Evolutionary conservation across 805 yeast species (phyloP), one percentile per base, ranked within the genome.

Genomic region (Candida succiphila): DNA sequence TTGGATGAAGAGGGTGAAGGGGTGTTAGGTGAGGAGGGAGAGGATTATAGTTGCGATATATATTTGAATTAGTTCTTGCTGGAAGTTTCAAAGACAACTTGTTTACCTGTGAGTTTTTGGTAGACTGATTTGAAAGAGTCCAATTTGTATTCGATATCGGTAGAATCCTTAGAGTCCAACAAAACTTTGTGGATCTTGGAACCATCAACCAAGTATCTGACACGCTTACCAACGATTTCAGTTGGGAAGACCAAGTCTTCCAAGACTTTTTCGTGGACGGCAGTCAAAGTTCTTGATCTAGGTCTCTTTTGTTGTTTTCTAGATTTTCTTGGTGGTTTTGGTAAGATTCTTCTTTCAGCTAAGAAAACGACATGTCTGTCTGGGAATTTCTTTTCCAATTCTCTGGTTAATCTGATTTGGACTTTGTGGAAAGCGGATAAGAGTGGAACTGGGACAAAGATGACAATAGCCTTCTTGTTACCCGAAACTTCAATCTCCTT

Each of bases 231-330:
- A 54, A 82, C 78, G 61, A 89, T 89, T 78, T 89, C 96, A 55
- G 97, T 88, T 71, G 98, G 98, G 96, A 82, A 89, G 52, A 92
- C 98, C 64, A 89, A 78, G 72, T 89, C 98, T 75, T 92, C 98
- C 68, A 89, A 85, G 73, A 89, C 74, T 69, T 86, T 85, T 74
- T 92, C 97, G 72, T 89, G 98, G 54, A 89, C 98, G 63, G 96
- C 87, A 56, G 96, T 79, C 69, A 92, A 78, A 61, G 98, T 89
- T 83, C 98, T 87, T 59, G 97, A 88, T 77, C 95, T 86, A 69
- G 98, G 98, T 79, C 98, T 88, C 88, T 92, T 88, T 76, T 92
- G 98, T 59, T 67, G 70, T 69, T 80, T 84, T 78, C 87, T 85
- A 44, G 95, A 75, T 62, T 79, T 73, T 75, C 97, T 87, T 61